Evolutionary conservation across 192 early-diverging fungal species (phyloP).

Genomic region (Chytriomyces sp.): DNA sequence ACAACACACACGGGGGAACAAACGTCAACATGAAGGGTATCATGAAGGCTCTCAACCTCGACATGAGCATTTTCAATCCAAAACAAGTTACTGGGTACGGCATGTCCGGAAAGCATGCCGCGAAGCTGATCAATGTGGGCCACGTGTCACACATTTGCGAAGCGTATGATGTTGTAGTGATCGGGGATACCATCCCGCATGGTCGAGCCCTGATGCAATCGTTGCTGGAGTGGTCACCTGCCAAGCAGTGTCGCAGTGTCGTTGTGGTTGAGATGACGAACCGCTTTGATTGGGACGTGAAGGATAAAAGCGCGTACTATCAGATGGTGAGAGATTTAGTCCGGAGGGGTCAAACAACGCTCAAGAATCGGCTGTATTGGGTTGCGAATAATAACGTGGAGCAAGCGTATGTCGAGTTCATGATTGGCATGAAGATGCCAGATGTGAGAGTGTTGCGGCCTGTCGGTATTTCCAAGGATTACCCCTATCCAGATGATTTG

Average conservation of each 20-base stretch:
- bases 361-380: slow-evolving; percentile 12
- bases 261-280: slow-evolving; percentile 29
- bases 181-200: slow-evolving; percentile 31
- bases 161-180: slow-evolving; percentile 14
- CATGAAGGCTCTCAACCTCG: neutral
- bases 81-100: slow-evolving; percentile 13
- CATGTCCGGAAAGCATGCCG: neutral
- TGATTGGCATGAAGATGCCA: slow-evolving; percentile 6
- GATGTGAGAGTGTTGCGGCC: slow-evolving; percentile 5
- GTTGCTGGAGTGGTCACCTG: neutral
- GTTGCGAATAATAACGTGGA: slow-evolving; percentile 32
- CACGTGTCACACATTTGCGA: slow-evolving; percentile 10
- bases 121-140: neutral
- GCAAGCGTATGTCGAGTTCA: slow-evolving; percentile 14
- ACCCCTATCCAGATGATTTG: slow-evolving; percentile 22
- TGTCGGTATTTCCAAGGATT: neutral
- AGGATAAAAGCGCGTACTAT: slow-evolving; percentile 17
- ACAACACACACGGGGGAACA: slow-evolving; percentile 27
- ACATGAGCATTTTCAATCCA: slow-evolving; percentile 14
- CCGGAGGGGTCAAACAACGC: neutral
- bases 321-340: neutral
- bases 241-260: neutral
- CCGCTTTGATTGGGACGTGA: slow-evolving; percentile 29
- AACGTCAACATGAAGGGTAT: slow-evolving; percentile 18
- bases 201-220: slow-evolving; percentile 16